These are phyloP conservation scores for Neurospora sp. DNA, from an alignment of 2,329 filamentous ascomycete species.

Conservation along the genomic window DNA sequence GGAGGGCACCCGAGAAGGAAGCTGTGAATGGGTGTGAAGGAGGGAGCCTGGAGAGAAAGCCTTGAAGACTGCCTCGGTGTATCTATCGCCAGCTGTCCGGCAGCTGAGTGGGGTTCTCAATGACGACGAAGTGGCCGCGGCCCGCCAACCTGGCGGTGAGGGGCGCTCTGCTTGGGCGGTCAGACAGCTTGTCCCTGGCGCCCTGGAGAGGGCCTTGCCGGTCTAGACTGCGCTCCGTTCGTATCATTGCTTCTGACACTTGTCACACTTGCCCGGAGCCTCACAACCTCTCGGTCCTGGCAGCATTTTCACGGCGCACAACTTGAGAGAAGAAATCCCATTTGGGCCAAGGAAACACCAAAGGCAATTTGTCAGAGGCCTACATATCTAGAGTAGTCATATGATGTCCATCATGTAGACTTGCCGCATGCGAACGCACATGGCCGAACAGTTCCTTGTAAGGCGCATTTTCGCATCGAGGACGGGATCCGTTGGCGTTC, in stretches of 20 bases:
- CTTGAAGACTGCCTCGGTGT: background rate
- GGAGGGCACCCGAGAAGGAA: background rate
- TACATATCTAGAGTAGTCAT: background rate
- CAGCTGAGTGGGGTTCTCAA: background rate
- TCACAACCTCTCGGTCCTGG: background rate
- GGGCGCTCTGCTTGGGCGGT: background rate
- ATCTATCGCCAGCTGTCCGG: background rate
- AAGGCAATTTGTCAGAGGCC: background rate
- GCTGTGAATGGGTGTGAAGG: background rate
- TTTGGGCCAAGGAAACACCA: background rate
- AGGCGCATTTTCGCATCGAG: background rate
- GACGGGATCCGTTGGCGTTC: background rate
- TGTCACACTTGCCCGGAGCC: background rate
- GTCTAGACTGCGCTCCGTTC: background rate
- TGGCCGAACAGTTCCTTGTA: background rate
- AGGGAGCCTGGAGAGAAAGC: background rate
- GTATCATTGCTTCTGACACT: background rate
- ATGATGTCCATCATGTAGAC: background rate
- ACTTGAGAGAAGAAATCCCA: background rate
- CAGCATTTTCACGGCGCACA: background rate
- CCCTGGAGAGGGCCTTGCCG: background rate
- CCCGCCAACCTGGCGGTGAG: background rate
- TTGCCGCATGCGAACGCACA: background rate
- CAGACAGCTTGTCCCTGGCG: background rate
- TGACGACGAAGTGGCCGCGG: background rate